A percentile compares a stretch with the other conserved stretches of the same genome.
Evolutionary conservation across 495 filamentous ascomycete genomes (phyloP).

Genomic region (Aspergillus cavernicola): DNA sequence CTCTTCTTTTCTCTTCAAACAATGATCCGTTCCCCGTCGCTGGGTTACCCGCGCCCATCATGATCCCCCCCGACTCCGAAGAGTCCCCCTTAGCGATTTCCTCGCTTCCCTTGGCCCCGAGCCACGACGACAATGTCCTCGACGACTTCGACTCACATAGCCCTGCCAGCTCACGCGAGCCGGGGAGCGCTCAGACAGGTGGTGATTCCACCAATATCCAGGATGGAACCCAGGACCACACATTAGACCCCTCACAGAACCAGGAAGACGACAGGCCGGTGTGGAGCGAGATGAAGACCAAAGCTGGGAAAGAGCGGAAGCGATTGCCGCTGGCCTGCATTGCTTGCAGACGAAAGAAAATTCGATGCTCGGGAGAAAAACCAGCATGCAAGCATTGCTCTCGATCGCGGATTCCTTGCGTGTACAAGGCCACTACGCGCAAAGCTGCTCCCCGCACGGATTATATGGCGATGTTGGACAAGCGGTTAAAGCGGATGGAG

Average conservation of each 20-base stretch:
- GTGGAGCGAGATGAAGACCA: conserved; percentile 98
- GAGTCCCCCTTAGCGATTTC: conserved; percentile 32
- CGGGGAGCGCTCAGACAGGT: conserved; percentile 26
- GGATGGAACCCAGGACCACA: conserved; percentile 15
- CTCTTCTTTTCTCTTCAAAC: conserved; percentile 21
- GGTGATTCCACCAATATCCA: conserved; percentile 21
- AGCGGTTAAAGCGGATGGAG: conserved; percentile 90
- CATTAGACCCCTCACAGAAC: conserved; percentile 31
- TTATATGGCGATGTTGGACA: conserved; percentile 99
- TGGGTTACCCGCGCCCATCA: conserved; percentile 45
- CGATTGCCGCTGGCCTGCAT: conserved; percentile 92
- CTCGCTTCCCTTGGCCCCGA: conserved; percentile 24
- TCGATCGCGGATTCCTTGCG: conserved; percentile 88
- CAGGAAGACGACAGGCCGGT: conserved; percentile 50
- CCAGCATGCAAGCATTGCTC: conserved; percentile 96
- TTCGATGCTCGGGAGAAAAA: conserved; percentile 96
- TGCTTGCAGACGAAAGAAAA: conserved; percentile 94
- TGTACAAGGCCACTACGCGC: conserved; percentile 96
- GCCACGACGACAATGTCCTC: conserved; percentile 30
- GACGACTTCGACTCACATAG: conserved; percentile 45
- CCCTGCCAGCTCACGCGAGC: conserved; percentile 43
- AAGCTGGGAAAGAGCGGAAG: conserved; percentile 95
- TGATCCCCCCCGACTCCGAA: conserved; percentile 41
- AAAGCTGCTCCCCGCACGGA: conserved; percentile 96
- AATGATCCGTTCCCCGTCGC: conserved; percentile 37